A percentile compares a stretch with the other conserved stretches of the same genome.
These are phyloP conservation scores for Schizochytrium sp. DNA, from an alignment of 108 stramenopile species.

Conservation along the genomic window DNA sequence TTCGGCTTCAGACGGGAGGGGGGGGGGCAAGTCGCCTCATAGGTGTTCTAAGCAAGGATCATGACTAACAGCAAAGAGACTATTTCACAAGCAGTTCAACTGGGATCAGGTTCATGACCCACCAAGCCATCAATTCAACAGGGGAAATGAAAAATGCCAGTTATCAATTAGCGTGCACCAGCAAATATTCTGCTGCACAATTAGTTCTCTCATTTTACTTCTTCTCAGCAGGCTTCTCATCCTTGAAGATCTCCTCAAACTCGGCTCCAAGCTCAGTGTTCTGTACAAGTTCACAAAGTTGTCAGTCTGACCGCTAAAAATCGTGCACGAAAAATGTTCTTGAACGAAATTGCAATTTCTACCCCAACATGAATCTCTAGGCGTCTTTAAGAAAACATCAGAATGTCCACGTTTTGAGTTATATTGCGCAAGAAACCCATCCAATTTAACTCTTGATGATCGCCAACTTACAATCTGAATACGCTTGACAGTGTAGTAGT, in stretches of 20 bases:
- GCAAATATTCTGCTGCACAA: neutral
- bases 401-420: neutral
- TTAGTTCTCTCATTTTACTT: neutral
- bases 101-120: too few relatives aligned
- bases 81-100: too few relatives aligned
- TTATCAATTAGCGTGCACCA: neutral
- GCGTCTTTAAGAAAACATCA: neutral
- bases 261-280: conserved; percentile 56
- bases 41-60: too few relatives aligned
- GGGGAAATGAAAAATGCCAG: neutral
- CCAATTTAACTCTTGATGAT: neutral
- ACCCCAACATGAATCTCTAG: neutral
- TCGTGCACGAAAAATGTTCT: neutral
- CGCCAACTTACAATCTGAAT: conserved; percentile 53
- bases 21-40: too few relatives aligned
- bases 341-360: neutral
- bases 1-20: too few relatives aligned
- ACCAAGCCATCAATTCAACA: too few relatives aligned
- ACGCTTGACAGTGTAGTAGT: conserved; percentile 45
- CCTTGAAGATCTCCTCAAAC: conserved; percentile 27
- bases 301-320: neutral
- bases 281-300: neutral
- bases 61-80: too few relatives aligned
- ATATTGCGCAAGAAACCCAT: neutral
- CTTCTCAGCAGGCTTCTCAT: neutral